Evolutionary conservation across 139 green algal species (phyloP), one percentile per base, ranked within the genome.

Genomic region (Chlamydomonas sphaeroides): DNA sequence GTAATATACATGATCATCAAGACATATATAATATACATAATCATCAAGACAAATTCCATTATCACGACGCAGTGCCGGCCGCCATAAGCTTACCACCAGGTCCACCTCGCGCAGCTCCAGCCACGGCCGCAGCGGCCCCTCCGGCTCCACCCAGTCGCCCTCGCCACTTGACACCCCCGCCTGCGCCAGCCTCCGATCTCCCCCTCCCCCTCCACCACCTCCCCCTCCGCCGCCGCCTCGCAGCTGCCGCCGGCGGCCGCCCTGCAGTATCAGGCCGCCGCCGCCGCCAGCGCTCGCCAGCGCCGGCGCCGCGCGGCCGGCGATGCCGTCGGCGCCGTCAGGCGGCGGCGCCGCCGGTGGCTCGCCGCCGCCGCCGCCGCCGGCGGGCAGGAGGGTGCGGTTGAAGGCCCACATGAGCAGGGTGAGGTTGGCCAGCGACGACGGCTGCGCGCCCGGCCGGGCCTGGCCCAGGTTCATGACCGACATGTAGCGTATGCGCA

Each of bases 321-420:
- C 53, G 20, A 5, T 18, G 21, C 53, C 53, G 6, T 18, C 35
- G 65, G 18, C 65, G 65, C 33, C 65, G 35, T 5, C 11, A 70
- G 5, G 10, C 65, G 30, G 30, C 61, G 20, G 61, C 30, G 5
- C 10, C 5, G 25, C 10, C n/a, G 25, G 61, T 17, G 5, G 15
- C 5, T 63, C 14, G 1, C n/a, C 11, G 61, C 61, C 30, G 30
- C 61, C 2, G 61, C n/a, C 21, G 21, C 53, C 53, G 11, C 45
- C 45, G 14, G 38, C 33, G 51, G 39, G 73, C 38, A 48, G 73
- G 39, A 80, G 61, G 26, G 73, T 61, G 59, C 73, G 73, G 38
- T 70, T 69, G 73, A 80, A 80, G 59, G 73, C 56, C 73, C 73
- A 80, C 39, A 80, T 32, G 28, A 48, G 39, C 18, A 80, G 23